Base-by-base conservation (phyloP, 441 rosid species). In the Rhodomyrtus psidioides region DNA sequence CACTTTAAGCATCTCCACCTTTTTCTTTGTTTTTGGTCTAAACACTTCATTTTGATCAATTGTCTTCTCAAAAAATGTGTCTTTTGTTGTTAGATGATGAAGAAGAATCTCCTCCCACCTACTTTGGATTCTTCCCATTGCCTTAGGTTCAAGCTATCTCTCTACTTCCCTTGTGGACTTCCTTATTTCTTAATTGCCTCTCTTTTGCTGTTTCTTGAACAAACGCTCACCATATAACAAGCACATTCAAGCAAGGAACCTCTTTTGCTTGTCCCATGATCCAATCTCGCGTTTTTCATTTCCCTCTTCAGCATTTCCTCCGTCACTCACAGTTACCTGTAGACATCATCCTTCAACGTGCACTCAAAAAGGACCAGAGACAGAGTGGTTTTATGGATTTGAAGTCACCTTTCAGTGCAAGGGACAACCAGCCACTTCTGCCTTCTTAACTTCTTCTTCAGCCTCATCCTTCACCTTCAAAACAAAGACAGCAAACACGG, bases 391-490 rank as follows among this genome's bases (percentile, higher is more conserved):
- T 34, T 34, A 34, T 34, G 34, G 34, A 34, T 34, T 34, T 34
- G 34, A 34, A 34, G 34, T 34, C 34, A 34, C 34, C 34, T 34
- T 34, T 34, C 34, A 34, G 34, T 34, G 34, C 34, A 34, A 34
- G 34, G 34, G 34, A 34, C 34, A 34, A 34, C 34, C 34, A 34
- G 34, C 49, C 79, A 21, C 7, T 39, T 39, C 49, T 24, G 49
- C 79, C 79, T 70, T 53, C 4, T 16, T 10, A 39, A 39, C 86
- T 87, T 86, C 86, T n/a, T n/a, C n/a, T 75, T 60, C 89, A 83
- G 82, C 59, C 54, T n/a, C 46, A 60, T 65, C 54, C 86, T 85
- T 86, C 86, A n/a, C 21, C 91, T 85, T 87, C 55, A 83, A 87
- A 85, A 59, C 84, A 26, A 90, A 85, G 91, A 86, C 59, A 23